These are phyloP conservation scores for Termitomyces sp. DNA, from an alignment of 768 basidiomycete species.

Conservation along the genomic window DNA sequence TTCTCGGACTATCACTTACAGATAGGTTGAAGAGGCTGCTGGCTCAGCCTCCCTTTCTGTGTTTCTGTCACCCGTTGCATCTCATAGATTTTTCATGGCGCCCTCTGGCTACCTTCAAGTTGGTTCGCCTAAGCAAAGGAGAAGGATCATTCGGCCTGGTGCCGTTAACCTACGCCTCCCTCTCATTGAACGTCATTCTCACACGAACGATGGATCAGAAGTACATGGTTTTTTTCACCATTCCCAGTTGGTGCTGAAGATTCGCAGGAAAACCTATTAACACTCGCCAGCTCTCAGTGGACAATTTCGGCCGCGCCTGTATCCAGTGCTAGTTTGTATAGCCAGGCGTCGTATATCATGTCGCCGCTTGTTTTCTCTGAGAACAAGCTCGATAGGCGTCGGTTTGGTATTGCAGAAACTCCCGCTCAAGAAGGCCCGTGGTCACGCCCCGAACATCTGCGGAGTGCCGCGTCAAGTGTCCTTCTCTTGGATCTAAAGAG, in stretches of 20 bases:
- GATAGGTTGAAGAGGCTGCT: slow-evolving; percentile 9
- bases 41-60: slow-evolving; percentile 7
- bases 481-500: slow-evolving; percentile 6
- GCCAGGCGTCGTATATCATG: slow-evolving; percentile 14
- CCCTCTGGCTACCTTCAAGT: slow-evolving; percentile 4
- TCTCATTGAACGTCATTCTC: slow-evolving; percentile 9
- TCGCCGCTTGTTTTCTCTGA: slow-evolving; percentile 13
- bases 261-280: slow-evolving; percentile 9
- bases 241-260: neutral
- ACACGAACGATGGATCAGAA: neutral
- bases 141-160: slow-evolving; percentile 6
- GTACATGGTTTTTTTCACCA: neutral
- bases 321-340: slow-evolving; percentile 17
- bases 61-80: neutral
- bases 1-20: neutral
- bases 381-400: slow-evolving; percentile 12
- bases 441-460: neutral
- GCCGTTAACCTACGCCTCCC: slow-evolving; percentile 9
- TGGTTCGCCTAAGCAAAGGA: neutral
- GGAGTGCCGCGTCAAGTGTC: slow-evolving; percentile 1
- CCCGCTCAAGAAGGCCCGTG: slow-evolving; percentile 14
- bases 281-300: slow-evolving; percentile 9
- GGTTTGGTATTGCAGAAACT: slow-evolving; percentile 16
- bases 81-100: slow-evolving; percentile 1
- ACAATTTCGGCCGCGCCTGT: slow-evolving; percentile 13